phyloP scores from a whole-genome alignment of 805 yeast species.

The Suhomyces vadensis region DNA sequence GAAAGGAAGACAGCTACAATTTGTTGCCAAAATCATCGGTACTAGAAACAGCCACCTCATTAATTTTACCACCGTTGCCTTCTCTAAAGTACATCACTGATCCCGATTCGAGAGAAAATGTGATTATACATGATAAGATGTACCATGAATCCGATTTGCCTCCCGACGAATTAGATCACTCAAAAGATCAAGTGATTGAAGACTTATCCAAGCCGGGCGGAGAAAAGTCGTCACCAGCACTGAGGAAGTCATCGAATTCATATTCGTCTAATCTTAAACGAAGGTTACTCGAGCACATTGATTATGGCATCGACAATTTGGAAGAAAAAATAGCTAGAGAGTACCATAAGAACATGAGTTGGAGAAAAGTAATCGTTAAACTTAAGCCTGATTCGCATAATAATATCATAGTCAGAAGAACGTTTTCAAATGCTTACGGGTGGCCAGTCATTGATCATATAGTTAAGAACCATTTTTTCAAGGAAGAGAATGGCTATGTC shows the following conservation, averaged over 20 bases:
- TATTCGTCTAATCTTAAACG: slow-evolving; percentile 16
- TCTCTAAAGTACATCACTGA: slow-evolving; percentile 62
- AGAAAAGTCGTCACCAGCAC: not conserved
- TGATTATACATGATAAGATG: slow-evolving; percentile 79
- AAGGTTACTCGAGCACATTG: slow-evolving; percentile 26
- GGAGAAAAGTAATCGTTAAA: slow-evolving; percentile 90
- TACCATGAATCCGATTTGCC: slow-evolving; percentile 72
- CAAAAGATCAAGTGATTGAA: not conserved
- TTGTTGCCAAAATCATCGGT: slow-evolving; percentile 71
- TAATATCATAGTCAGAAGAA: slow-evolving; percentile 82
- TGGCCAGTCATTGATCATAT: slow-evolving; percentile 91
- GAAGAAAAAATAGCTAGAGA: slow-evolving; percentile 86
- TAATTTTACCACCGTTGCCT: slow-evolving; percentile 81
- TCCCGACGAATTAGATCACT: not conserved
- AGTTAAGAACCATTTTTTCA: slow-evolving; percentile 61
- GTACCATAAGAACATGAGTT: slow-evolving; percentile 80
- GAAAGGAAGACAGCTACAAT: slow-evolving; percentile 15
- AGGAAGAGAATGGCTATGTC: slow-evolving; percentile 13
- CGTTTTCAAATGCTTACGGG: slow-evolving; percentile 91
- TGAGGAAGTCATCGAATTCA: slow-evolving; percentile 1
- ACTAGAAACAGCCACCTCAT: slow-evolving; percentile 72
- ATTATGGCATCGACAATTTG: slow-evolving; percentile 42
- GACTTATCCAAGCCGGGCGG: not conserved
- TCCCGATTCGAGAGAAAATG: slow-evolving; percentile 62
- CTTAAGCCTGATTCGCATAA: slow-evolving; percentile 94